Base-by-base conservation (phyloP, 805 yeast species). In the Ogataea chonburiensis region DNA sequence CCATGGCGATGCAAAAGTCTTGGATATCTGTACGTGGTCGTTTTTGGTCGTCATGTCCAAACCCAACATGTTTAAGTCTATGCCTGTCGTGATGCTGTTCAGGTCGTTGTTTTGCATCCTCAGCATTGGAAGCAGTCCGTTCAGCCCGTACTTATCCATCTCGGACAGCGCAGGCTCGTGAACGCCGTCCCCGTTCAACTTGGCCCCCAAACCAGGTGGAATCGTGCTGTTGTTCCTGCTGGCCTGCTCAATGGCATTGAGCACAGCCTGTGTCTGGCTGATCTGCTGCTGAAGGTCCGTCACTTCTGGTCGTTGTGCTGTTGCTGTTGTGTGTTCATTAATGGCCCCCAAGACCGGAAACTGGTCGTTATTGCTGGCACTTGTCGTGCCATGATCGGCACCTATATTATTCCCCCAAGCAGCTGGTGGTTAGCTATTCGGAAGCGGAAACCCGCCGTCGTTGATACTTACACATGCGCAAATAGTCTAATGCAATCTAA, bases 1-100 rank as follows among this genome's bases (percentile, higher is more conserved):
- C 98, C 98, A 91, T 9, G 98, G 98, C 3, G 95, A 84, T 16
- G 94, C 81, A 53, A 91, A 78, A 6, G 80, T 77, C 46, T 73
- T 67, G 18, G 85, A 70, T 21, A 85, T 59, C 37, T 72, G 68
- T 14, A 57, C 62, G 29, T 52, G 42, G 19, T 53, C 52, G n/a
- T 61, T 63, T 25, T 64, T 67, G 17, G 61, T 58, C 3, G 66
- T 55, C 46, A 85, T 61, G 48, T 81, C 80, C 26, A 84, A 62
- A 1, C 91, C 93, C 21, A 81, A 57, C 51, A 77, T 72, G 38
- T 73, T 75, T 28, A 86, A 62, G 53, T 87, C 95, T 17, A 79
- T 78, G 7, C 95, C 95, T 38, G 83, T 67, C 5, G 89, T 83
- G 32, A 82, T 75, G 14, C 77, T 70, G 8, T 78, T 73, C 41